These are phyloP conservation scores for Pisolithus orientalis DNA, from an alignment of 768 basidiomycete genomes.

Conservation along the genomic window DNA sequence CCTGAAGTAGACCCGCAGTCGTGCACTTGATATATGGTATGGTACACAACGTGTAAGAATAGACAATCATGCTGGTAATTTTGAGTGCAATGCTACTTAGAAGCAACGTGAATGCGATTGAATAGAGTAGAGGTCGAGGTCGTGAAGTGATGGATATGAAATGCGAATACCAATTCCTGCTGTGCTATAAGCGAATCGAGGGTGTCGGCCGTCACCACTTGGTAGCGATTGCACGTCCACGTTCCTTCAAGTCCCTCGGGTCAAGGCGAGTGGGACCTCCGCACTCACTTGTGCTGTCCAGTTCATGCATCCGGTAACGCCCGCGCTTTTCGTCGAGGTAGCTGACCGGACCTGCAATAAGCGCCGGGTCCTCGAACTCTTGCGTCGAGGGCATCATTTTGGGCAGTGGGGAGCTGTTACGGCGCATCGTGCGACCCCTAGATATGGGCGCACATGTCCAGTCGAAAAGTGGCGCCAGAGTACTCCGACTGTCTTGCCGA, in stretches of 20 bases:
- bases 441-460: slow-evolving; percentile 38
- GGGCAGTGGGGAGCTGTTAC: slow-evolving; percentile 54
- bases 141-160: slow-evolving; percentile 17
- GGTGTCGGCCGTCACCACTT: slow-evolving; percentile 15
- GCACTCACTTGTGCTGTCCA: slow-evolving; percentile 38
- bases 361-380: slow-evolving; percentile 26
- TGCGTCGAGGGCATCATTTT: slow-evolving; percentile 37
- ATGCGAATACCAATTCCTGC: too few species aligned
- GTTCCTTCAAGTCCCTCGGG: slow-evolving; percentile 54
- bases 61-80: slow-evolving; percentile 22
- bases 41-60: slow-evolving; percentile 22
- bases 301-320: slow-evolving; percentile 47
- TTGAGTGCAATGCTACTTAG: slow-evolving; percentile 16
- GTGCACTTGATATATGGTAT: slow-evolving; percentile 33
- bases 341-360: slow-evolving; percentile 13
- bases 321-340: slow-evolving; percentile 39
- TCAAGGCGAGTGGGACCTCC: slow-evolving; percentile 62
- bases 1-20: slow-evolving; percentile 19
- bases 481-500: slow-evolving; percentile 23
- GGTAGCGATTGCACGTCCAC: slow-evolving; percentile 26
- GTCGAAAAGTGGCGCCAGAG: slow-evolving; percentile 41
- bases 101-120: slow-evolving; percentile 14
- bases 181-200: too few species aligned
- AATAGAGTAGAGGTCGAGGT: slow-evolving; percentile 12
- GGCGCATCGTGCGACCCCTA: slow-evolving; percentile 42